A percentile compares a stretch with the other conserved stretches of the same genome.
phyloP scores from a whole-genome alignment of 2,329 filamentous ascomycete genomes.

The Phyllosticta capitalensis region DNA sequence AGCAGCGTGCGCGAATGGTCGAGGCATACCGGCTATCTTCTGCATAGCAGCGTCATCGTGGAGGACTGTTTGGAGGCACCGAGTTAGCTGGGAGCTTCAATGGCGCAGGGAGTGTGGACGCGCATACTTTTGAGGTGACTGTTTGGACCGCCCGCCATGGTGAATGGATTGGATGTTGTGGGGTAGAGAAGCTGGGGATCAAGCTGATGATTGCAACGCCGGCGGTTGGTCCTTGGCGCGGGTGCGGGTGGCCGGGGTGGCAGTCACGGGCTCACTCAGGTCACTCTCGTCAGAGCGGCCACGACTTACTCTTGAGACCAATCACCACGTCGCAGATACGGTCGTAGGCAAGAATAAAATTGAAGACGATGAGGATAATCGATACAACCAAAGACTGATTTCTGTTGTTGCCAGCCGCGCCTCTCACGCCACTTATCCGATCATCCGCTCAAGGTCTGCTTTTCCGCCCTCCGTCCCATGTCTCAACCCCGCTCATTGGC shows the following conservation, averaged over 20 bases:
- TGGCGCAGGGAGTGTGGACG: neutral
- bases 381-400: no score
- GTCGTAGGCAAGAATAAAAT: no score
- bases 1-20: neutral
- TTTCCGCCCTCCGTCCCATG: neutral
- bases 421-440: neutral
- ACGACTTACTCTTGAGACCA: neutral
- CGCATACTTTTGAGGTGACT: neutral
- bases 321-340: neutral
- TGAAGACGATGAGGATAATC: no score
- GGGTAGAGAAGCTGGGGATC: neutral
- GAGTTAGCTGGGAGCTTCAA: constrained; percentile 1
- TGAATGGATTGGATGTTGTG: neutral
- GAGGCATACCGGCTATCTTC: constrained; percentile 43
- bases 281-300: neutral
- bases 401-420: neutral
- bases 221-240: neutral
- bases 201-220: neutral
- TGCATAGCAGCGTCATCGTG: constrained; percentile 47
- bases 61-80: constrained; percentile 29
- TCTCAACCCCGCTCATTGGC: neutral
- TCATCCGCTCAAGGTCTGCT: neutral
- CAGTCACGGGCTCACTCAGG: neutral
- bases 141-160: constrained; percentile 10
- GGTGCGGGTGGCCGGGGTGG: neutral